phyloP scores from a whole-genome alignment of 1,284 basidiomycete species.

The Trichosporon faecale region DNA sequence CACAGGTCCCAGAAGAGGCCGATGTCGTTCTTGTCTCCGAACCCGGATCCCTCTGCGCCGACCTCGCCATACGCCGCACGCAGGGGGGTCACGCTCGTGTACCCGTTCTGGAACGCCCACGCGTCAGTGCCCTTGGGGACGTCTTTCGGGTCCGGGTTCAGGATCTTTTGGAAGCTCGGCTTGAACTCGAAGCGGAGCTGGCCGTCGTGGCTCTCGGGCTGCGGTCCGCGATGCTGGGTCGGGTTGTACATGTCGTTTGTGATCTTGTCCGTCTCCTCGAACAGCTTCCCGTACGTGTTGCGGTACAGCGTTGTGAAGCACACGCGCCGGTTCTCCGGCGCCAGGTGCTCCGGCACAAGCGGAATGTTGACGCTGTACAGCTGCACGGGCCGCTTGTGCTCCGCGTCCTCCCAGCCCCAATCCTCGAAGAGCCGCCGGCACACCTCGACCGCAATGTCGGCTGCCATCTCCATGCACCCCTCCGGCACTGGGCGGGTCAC shows the following conservation, averaged over 20 bases:
- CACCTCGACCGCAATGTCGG: conserved; percentile 65
- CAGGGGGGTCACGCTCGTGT: conserved; percentile 41
- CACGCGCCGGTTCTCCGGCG: conserved; percentile 34
- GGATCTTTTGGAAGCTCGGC: conserved; percentile 68
- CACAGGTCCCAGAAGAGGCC: background rate
- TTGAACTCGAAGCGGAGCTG: conserved; percentile 71
- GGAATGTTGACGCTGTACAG: conserved; percentile 51
- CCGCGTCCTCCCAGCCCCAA: conserved; percentile 66
- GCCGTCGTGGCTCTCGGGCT: conserved; percentile 14
- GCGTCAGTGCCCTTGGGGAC: conserved; percentile 75
- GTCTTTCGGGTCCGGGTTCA: conserved; percentile 60
- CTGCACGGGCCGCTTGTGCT: conserved; percentile 31
- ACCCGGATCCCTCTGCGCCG: conserved; percentile 25
- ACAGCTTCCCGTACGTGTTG: conserved; percentile 49
- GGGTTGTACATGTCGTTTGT: conserved; percentile 8
- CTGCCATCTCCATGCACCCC: conserved; percentile 64
- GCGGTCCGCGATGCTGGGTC: conserved; percentile 13
- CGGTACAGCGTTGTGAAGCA: conserved; percentile 51
- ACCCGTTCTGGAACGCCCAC: conserved; percentile 54
- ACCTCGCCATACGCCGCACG: conserved; percentile 37
- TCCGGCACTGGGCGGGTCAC: conserved; percentile 67
- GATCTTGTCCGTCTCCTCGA: conserved; percentile 35
- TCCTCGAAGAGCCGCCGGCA: conserved; percentile 70
- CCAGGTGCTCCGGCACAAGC: conserved; percentile 41
- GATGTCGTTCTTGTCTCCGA: conserved; percentile 15